phyloP scores from a whole-genome alignment of 192 early-diverging fungal genomes.

The Umbelopsis vinacea region DNA sequence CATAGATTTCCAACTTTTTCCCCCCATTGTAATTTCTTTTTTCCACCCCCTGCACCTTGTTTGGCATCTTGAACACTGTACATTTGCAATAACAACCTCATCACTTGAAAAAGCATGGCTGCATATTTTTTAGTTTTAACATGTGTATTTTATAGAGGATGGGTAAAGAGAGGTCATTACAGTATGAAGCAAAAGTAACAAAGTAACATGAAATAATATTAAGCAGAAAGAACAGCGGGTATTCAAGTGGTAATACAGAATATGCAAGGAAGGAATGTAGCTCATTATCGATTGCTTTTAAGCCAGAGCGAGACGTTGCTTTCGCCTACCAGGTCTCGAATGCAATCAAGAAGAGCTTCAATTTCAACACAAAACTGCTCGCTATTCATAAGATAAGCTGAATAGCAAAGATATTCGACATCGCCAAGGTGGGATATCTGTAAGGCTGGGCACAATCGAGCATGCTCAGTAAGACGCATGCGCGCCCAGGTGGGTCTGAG shows the following conservation, averaged over 20 bases:
- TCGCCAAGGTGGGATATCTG: slow-evolving; percentile 22
- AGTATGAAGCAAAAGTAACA: too few species aligned
- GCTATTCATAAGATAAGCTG: slow-evolving; percentile 45
- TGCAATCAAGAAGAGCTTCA: slow-evolving; percentile 30
- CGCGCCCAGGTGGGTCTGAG: slow-evolving; percentile 36
- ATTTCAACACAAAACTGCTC: slow-evolving; percentile 44
- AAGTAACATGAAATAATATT: too few species aligned
- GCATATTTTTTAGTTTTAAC: too few species aligned
- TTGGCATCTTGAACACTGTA: slow-evolving; percentile 25
- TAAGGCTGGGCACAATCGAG: slow-evolving; percentile 23
- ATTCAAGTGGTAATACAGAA: neutral
- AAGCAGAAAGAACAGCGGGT: too few species aligned
- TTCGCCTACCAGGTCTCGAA: slow-evolving; percentile 39
- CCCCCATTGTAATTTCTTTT: neutral
- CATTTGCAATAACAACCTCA: slow-evolving; percentile 14
- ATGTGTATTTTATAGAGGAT: too few species aligned
- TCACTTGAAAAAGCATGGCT: neutral
- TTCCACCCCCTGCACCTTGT: neutral
- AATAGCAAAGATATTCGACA: slow-evolving; percentile 39
- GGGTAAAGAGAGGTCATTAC: too few species aligned
- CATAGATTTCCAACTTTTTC: neutral
- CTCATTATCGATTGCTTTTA: neutral
- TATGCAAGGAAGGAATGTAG: neutral
- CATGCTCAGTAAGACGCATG: slow-evolving; percentile 27
- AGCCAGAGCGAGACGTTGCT: slow-evolving; percentile 38